These are phyloP conservation scores for Nothophoma quercina DNA, from an alignment of 2,329 filamentous ascomycete species.

Conservation along the genomic window DNA sequence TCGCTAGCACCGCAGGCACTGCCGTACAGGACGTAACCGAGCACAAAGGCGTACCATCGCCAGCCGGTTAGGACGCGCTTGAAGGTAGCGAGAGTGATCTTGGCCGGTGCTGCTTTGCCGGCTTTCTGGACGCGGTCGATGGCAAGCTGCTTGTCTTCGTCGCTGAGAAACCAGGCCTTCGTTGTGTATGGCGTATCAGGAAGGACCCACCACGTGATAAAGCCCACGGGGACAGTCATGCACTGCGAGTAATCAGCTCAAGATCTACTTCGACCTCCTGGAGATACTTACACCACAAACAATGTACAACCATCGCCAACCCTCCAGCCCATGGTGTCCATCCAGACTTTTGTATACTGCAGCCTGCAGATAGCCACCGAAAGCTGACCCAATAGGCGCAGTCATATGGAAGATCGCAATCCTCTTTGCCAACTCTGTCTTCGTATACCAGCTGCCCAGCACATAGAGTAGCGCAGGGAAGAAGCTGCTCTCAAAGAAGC, in stretches of 20 bases:
- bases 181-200: constrained; percentile 3
- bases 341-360: constrained; percentile 6
- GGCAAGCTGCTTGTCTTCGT: neutral
- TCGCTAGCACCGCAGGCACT: constrained; percentile 4
- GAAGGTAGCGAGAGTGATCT: neutral
- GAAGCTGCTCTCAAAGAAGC: neutral
- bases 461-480: neutral
- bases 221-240: constrained; percentile 2
- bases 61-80: constrained; percentile 1
- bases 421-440: neutral
- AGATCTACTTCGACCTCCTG: neutral
- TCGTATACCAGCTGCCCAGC: neutral
- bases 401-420: constrained; percentile 3
- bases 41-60: constrained; percentile 2
- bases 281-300: neutral
- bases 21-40: constrained; percentile 4
- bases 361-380: constrained; percentile 7
- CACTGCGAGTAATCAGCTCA: neutral
- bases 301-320: constrained; percentile 5
- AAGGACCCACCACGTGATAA: neutral
- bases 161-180: neutral
- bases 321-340: neutral
- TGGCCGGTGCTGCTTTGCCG: neutral
- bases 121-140: neutral
- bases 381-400: neutral